Evolutionary conservation across 2,329 filamentous ascomycete species (phyloP).

Genomic region (Pyrenochaeta sp.): DNA sequence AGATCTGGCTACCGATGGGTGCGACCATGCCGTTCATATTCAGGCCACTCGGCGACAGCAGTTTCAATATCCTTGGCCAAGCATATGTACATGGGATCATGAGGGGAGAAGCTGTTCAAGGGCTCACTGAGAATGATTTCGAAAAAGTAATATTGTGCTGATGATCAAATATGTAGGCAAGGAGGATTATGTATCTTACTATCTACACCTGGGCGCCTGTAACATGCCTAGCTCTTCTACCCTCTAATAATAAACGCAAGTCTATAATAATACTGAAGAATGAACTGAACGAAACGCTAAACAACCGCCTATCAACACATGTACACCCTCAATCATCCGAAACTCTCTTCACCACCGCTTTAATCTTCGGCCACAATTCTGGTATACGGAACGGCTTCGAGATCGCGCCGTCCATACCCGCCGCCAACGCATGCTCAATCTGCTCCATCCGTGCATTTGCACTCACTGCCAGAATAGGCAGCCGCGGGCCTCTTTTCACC

Average conservation of each 20-base stretch:
- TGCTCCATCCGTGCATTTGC: slow-evolving; percentile 46
- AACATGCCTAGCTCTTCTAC: too few relatives aligned
- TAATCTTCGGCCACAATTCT: slow-evolving; percentile 29
- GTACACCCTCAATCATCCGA: not conserved
- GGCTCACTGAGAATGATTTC: not conserved
- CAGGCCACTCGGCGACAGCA: slow-evolving; percentile 1
- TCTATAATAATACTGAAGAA: too few relatives aligned
- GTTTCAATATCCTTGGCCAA: slow-evolving; percentile 11
- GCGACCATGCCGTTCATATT: slow-evolving; percentile 15
- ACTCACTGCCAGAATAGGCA: slow-evolving; percentile 44
- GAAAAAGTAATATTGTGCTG: too few relatives aligned
- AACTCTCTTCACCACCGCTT: slow-evolving; percentile 12
- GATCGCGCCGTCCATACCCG: slow-evolving; percentile 43
- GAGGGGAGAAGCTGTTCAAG: slow-evolving; percentile 8
- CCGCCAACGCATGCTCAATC: slow-evolving; percentile 33
- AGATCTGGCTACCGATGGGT: slow-evolving; percentile 17
- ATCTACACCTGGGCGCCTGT: too few relatives aligned
- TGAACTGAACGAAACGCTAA: too few relatives aligned
- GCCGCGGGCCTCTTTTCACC: slow-evolving; percentile 7
- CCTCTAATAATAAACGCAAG: too few relatives aligned
- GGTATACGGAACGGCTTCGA: slow-evolving; percentile 34
- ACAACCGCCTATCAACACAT: too few relatives aligned
- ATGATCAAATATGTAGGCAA: too few relatives aligned
- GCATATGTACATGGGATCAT: slow-evolving; percentile 16
- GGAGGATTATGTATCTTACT: too few relatives aligned